phyloP scores from a whole-genome alignment of 73 alveolate genomes.

The Symbiodinium pilosum region DNA sequence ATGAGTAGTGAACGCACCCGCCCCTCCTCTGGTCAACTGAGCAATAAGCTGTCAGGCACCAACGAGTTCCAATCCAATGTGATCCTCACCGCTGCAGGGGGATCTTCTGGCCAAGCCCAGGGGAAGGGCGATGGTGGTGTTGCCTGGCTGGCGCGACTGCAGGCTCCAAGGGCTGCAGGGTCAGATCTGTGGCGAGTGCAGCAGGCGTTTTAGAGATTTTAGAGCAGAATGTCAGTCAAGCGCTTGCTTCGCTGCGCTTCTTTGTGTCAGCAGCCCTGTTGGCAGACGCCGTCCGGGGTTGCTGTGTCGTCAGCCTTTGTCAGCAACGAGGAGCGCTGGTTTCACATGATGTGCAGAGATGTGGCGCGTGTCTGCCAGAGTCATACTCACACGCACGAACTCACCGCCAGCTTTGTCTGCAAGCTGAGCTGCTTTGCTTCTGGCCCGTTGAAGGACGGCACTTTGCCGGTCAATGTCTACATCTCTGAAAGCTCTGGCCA shows the following conservation, averaged over 20 bases:
- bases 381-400: too few species aligned
- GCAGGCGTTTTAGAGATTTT: background rate
- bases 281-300: slow-evolving; percentile 67
- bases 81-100: slow-evolving; percentile 68
- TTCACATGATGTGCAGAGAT: too few species aligned
- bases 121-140: slow-evolving; percentile 87
- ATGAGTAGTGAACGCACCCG: too few species aligned
- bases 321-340: slow-evolving; percentile 65
- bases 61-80: slow-evolving; percentile 50
- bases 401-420: too few species aligned
- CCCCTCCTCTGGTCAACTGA: too few species aligned
- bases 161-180: background rate
- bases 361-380: too few species aligned
- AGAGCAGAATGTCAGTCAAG: background rate
- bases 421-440: too few species aligned
- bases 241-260: background rate
- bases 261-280: background rate
- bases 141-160: slow-evolving; percentile 83
- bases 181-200: background rate
- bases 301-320: slow-evolving; percentile 84
- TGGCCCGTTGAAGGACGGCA: slow-evolving; percentile 32
- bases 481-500: slow-evolving; percentile 39
- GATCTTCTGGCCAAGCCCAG: slow-evolving; percentile 10
- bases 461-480: slow-evolving; percentile 87
- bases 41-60: slow-evolving; percentile 22